Percentiles rank a stretch among this genome's conserved stretches.
phyloP scores from a whole-genome alignment of 495 filamentous ascomycete species.

The Cetradonia linearis region DNA sequence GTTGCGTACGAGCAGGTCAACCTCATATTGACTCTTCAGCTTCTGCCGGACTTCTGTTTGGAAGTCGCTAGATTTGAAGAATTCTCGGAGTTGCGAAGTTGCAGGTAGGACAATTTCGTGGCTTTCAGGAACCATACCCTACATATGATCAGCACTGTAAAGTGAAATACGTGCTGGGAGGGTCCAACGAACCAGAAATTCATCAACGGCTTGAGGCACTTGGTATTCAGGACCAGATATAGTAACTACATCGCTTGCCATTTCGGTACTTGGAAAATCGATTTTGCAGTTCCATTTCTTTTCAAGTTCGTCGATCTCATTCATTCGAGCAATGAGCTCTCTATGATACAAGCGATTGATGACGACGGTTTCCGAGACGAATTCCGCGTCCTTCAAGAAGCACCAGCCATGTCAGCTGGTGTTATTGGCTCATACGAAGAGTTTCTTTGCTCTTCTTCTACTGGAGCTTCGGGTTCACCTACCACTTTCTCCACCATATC shows the following conservation, averaged over 20 bases:
- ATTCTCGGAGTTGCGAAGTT: constrained; percentile 60
- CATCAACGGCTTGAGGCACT: constrained; percentile 89
- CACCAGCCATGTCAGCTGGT: constrained; percentile 23
- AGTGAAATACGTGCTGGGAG: background rate
- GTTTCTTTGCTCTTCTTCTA: constrained; percentile 13
- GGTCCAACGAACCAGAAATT: constrained; percentile 59
- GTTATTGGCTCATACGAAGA: constrained; percentile 14
- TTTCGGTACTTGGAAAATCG: constrained; percentile 91
- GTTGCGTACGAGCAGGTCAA: constrained; percentile 62
- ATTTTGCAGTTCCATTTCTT: constrained; percentile 99
- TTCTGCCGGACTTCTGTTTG: constrained; percentile 66
- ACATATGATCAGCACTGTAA: constrained; percentile 26
- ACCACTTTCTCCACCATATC: constrained; percentile 97
- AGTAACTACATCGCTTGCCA: constrained; percentile 89
- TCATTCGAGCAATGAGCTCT: constrained; percentile 75
- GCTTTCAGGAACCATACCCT: constrained; percentile 93
- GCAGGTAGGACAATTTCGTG: constrained; percentile 81
- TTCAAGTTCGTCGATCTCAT: constrained; percentile 86
- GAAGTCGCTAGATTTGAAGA: constrained; percentile 70
- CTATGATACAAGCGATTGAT: constrained; percentile 94
- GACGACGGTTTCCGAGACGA: constrained; percentile 81
- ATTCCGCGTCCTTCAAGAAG: constrained; percentile 68
- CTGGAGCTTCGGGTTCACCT: constrained; percentile 31
- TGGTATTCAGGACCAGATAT: constrained; percentile 96
- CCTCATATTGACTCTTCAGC: constrained; percentile 81